A percentile compares a stretch with the other conserved stretches of the same genome.
Conservation (phyloP, 192 early-diverging fungal species). For the Backusella morwellensis region DNA sequence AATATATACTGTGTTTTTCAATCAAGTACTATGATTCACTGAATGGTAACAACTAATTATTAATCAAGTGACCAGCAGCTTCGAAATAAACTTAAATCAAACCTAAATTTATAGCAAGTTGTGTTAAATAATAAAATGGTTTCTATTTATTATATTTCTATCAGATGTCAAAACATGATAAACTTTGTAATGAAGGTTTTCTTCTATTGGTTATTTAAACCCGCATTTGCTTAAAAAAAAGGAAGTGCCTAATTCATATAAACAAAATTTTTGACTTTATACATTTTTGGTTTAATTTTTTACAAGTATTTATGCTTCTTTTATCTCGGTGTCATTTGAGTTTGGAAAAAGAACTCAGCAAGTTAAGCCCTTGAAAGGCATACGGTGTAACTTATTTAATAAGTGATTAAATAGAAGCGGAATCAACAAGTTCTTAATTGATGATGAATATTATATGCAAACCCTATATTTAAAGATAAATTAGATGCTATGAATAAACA, state of each 20-base stretch:
- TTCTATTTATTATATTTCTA: too few relatives aligned
- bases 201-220: background rate
- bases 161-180: background rate
- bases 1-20: background rate
- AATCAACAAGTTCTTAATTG: background rate
- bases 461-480: background rate
- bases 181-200: background rate
- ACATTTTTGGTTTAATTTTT: constrained; percentile 5
- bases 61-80: background rate
- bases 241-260: background rate
- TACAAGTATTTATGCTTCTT: background rate
- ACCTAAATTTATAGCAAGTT: background rate
- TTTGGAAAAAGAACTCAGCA: background rate
- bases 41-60: background rate
- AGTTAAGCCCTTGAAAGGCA: background rate
- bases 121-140: background rate
- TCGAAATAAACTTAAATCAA: background rate
- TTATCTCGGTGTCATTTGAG: background rate
- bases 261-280: background rate
- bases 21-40: background rate
- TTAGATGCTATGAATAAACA: background rate
- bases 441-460: background rate
- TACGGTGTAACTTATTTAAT: background rate
- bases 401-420: background rate
- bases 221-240: background rate